Base-by-base conservation (phyloP, 73 alveolate genomes). In the Paramecium bursaria region DNA sequence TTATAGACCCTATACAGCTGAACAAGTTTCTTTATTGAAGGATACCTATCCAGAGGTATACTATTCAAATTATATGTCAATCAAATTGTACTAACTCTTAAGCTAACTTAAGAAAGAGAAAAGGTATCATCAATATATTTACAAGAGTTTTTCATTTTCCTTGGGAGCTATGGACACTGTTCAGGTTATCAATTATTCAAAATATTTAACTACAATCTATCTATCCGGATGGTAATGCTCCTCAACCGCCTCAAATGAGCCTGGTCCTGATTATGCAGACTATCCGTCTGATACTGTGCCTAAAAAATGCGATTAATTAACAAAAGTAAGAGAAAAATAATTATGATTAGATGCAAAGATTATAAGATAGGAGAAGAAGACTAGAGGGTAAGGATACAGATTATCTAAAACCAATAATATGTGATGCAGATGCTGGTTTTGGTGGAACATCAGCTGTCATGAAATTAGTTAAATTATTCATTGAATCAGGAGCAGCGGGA, bases 241-340 rank as follows among this genome's bases (percentile, higher is more conserved):
- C 29, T 86, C 95, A 50, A 74, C 95, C 17, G 93, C 93, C 47
- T 90, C 95, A 52, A 90, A 95, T 76, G 99, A 95, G 61, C 96
- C 96, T 13, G 99, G 99, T 19, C 99, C 99, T 39, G 99, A 95
- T 54, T 94, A 93, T 74, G 99, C 98, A 15, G 99, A 95, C 77
- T 95, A 95, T 86, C 99, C 99, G 51, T 86, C 79, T 87, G 88
- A 88, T 89, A 95, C 99, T 35, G 97, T 95, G 76, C 99, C 99
- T 44, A 95, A 93, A 86, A 94, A 91, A 31, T 54, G 82, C 54
- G 89, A 79, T 73, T 42, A 79, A 61, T 73, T 79, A 33, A 54
- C 54, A 30, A 79, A 54, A 55, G 89, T 73, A 53, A 39, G 33
- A 15, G 44, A 21, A 4, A 14, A 7, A 17, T 67, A n/a, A n/a